Base-by-base conservation (phyloP, 306 rosid genomes). In the Prosopis cineraria region DNA sequence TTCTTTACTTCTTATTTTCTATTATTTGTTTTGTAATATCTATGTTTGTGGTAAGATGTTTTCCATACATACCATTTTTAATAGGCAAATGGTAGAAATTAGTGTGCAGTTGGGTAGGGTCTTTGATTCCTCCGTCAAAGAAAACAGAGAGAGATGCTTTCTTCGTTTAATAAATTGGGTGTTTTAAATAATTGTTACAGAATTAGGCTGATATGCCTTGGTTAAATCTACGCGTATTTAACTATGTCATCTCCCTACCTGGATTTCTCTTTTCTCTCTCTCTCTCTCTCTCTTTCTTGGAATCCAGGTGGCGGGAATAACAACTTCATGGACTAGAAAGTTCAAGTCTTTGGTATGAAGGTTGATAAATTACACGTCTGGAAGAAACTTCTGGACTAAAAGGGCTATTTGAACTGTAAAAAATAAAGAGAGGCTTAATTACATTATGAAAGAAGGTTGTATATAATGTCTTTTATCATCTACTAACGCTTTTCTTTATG, bases 71-170 rank as follows among this genome's bases (percentile, higher is more conserved):
- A 11, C 12, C 17, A 19, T 12, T 58, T 58, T 56, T 1, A 27
- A 58, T 29, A 27, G 36, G 3, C 27, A 6, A 58, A 58, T 25
- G 65, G 9, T 58, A 5, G 34, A 25, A 25, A 27, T 11, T 29
- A 12, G 36, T 12, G 36, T 58, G 1, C 11, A 27, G n/a, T 58
- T 68, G 37, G n/a, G 41, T 62, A 10, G 53, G 34, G 40, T 7
- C 27, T 70, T 63, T 78, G 60, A 29, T 52, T 44, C 29, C 64
- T 70, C 48, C 48, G 70, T 17, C 13, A 1, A 60, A 11, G 69
- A n/a, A n/a, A n/a, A n/a, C n/a, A n/a, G n/a, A 73, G 82, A 84
- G 83, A 86, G 89, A 88, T 86, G 88, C 91, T 68, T 71, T 73
- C 75, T 70, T 80, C 52, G 37, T 29, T 59, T 50, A 6, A 19